A percentile compares a stretch with the other conserved stretches of the same genome.
These are phyloP conservation scores for Xylaria sp. DNA, from an alignment of 2,329 filamentous ascomycete genomes.

Conservation along the genomic window DNA sequence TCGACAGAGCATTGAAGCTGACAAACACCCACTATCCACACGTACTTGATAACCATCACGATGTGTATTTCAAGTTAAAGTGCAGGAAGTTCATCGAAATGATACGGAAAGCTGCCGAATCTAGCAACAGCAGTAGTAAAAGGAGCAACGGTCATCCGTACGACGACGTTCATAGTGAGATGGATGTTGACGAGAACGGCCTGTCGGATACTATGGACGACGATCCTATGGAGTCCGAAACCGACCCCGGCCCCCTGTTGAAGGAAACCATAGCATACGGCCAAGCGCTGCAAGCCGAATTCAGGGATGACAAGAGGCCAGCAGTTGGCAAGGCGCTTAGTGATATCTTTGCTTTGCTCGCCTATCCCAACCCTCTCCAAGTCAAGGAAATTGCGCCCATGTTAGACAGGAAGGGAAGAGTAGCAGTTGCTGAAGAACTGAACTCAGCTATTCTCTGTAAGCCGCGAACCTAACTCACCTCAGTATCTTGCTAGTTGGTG, in stretches of 20 bases:
- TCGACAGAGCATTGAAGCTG: slow-evolving; percentile 87
- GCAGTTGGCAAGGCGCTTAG: slow-evolving; percentile 79
- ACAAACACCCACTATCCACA: slow-evolving; percentile 82
- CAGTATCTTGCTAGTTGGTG: neutral
- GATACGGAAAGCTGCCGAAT: slow-evolving; percentile 79
- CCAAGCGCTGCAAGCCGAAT: slow-evolving; percentile 80
- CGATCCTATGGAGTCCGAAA: slow-evolving; percentile 51
- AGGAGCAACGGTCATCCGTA: slow-evolving; percentile 54
- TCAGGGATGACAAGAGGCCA: slow-evolving; percentile 74
- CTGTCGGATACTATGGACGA: slow-evolving; percentile 66
- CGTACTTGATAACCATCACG: slow-evolving; percentile 81
- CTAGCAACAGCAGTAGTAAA: slow-evolving; percentile 62
- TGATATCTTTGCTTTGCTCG: slow-evolving; percentile 89
- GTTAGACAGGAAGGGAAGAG: slow-evolving; percentile 78
- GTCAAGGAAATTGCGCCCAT: slow-evolving; percentile 80
- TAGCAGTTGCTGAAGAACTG: slow-evolving; percentile 87
- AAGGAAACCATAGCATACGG: slow-evolving; percentile 82
- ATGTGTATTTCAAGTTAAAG: slow-evolving; percentile 87
- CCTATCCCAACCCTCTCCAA: slow-evolving; percentile 83
- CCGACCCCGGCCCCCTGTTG: slow-evolving; percentile 61
- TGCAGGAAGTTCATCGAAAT: slow-evolving; percentile 97
- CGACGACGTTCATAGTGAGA: slow-evolving; percentile 67
- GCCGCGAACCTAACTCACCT: slow-evolving; percentile 48
- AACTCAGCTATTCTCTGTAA: slow-evolving; percentile 92
- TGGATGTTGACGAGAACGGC: slow-evolving; percentile 57